Conservation (phyloP, 768 basidiomycete genomes). For the Mycena amicta region DNA sequence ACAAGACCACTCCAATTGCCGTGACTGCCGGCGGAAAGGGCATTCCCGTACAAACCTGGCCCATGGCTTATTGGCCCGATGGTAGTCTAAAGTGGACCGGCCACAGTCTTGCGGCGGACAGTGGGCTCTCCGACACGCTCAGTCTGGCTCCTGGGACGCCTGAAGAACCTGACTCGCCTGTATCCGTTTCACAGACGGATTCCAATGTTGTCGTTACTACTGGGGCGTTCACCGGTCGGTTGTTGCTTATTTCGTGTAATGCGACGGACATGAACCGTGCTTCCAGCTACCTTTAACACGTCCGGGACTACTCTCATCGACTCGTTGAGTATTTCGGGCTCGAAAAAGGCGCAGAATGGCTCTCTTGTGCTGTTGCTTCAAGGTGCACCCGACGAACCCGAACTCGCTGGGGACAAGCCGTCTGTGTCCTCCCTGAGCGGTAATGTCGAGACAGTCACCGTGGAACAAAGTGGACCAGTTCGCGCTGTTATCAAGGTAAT, state of each 20-base stretch:
- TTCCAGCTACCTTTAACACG: conserved; percentile 33
- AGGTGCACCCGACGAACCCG: conserved; percentile 37
- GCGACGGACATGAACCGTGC: too few species aligned
- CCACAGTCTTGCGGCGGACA: conserved; percentile 35
- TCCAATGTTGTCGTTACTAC: conserved; percentile 34
- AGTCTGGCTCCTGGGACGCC: conserved; percentile 35
- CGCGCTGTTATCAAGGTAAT: conserved; percentile 40
- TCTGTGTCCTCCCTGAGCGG: conserved; percentile 29
- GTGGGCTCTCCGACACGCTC: conserved; percentile 26
- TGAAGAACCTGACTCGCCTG: conserved; percentile 33
- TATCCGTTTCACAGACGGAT: conserved; percentile 30
- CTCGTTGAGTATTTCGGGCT: conserved; percentile 32
- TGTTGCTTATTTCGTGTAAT: too few species aligned
- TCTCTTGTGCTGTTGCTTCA: conserved; percentile 35
- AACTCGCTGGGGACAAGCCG: conserved; percentile 28
- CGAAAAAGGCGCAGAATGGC: conserved; percentile 27
- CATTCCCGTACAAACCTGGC: conserved; percentile 38
- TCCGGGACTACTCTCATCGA: conserved; percentile 36
- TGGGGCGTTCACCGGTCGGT: conserved; percentile 35
- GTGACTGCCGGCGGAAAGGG: conserved; percentile 23
- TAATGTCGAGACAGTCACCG: conserved; percentile 30
- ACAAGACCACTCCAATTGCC: conserved; percentile 37
- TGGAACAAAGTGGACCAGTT: conserved; percentile 40
- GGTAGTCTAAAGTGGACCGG: conserved; percentile 44
- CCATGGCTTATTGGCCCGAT: conserved; percentile 43